Evolutionary conservation across 1,284 basidiomycete genomes (phyloP).

Genomic region (Heterobasidion occidentale): DNA sequence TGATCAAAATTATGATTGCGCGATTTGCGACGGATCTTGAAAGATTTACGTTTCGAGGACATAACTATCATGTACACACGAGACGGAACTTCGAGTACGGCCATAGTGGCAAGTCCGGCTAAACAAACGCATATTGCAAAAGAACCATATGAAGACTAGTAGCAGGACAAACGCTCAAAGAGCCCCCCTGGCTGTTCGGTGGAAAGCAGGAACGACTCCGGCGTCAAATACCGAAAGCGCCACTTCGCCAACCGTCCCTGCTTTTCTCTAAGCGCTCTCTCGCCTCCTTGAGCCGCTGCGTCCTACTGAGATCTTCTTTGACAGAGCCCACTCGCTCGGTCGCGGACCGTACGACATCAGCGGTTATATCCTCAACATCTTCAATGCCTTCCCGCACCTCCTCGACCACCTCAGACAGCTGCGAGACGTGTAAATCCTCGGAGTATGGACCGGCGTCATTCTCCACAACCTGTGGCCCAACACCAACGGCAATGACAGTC

Average conservation of each 20-base stretch:
- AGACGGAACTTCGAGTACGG: too few relatives aligned
- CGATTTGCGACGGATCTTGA: too few relatives aligned
- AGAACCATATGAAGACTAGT: too few relatives aligned
- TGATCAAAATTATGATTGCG: too few relatives aligned
- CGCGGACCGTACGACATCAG: neutral
- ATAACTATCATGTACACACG: too few relatives aligned
- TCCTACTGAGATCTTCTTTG: conserved; percentile 11
- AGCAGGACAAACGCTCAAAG: too few relatives aligned
- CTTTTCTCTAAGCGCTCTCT: conserved; percentile 9
- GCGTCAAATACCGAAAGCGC: conserved; percentile 23
- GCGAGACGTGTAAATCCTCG: conserved; percentile 13
- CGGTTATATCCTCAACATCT: conserved; percentile 7
- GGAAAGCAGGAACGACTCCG: too few relatives aligned
- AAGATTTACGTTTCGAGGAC: too few relatives aligned
- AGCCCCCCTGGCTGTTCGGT: too few relatives aligned
- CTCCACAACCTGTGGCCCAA: conserved; percentile 38
- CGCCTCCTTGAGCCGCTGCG: neutral
- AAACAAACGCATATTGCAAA: too few relatives aligned
- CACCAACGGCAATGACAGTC: conserved; percentile 32
- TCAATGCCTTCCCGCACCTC: conserved; percentile 17
- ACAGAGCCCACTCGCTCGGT: conserved; percentile 10
- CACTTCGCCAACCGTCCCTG: conserved; percentile 19
- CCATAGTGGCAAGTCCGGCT: too few relatives aligned
- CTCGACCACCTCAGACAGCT: conserved; percentile 16
- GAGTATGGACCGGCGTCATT: conserved; percentile 32